Base-by-base conservation (phyloP, 768 basidiomycete species). In the Trametes coccinea region DNA sequence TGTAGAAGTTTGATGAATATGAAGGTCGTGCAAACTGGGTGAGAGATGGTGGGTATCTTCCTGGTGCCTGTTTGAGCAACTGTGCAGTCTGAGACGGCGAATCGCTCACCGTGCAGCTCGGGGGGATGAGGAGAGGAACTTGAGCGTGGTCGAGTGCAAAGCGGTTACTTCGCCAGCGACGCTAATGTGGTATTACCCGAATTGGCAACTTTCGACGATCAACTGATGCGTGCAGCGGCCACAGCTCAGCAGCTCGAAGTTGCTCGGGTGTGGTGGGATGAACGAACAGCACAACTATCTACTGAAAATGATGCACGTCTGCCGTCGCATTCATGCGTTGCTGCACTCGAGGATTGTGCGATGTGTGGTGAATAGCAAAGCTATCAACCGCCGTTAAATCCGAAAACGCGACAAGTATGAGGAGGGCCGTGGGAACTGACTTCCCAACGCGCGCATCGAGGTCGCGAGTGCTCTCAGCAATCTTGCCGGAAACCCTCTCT, bases 131-230 rank as follows among this genome's bases (percentile, higher is more conserved):
- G 22, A 51, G 44, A 48, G 16, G 47, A 34, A 16, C 22, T 22
- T 22, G 22, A 22, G 22, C 22, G 34, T 37, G 34, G 34, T 37
- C 34, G 34, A 37, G 6, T 37, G 34, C 34, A 37, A 56, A 40
- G 40, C 5, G 41, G 17, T 17, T 33, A 33, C 45, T 52, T 33
- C 56, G 62, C 57, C 56, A 63, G 53, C 57, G 47, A 59, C 56
- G 48, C 55, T 56, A 62, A 56, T 56, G 39, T 43, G 37, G 62
- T 62, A 59, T 59, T 41, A 44, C 62, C 62, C 54, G 44, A 63
- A 49, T 59, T 55, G 56, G 62, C 8, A 53, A 10, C 22, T 41
- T n/a, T 22, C 49, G 55, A 30, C 44, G 50, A 58, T 59, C 43
- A 41, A 59, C 49, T 59, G 48, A 57, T 57, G 46, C 17, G 22